Conservation (phyloP, 345 rosid species). For the Hibiscus mutabilis region DNA sequence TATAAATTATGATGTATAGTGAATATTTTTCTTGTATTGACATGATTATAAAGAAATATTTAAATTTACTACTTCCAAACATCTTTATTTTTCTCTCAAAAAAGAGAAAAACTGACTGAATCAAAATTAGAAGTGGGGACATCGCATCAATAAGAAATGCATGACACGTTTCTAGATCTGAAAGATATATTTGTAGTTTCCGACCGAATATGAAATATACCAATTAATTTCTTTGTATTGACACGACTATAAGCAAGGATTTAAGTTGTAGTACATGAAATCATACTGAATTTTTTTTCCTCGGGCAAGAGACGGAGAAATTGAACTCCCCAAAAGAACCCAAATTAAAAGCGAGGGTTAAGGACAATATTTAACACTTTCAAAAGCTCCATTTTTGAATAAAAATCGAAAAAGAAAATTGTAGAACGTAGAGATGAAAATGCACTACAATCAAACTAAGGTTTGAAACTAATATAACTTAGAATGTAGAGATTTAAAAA, state of each 20-base stretch:
- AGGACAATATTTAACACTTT: background rate
- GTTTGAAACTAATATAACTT: background rate
- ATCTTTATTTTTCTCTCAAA: too few relatives aligned
- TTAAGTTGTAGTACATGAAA: background rate
- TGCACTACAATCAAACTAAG: background rate
- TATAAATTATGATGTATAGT: background rate
- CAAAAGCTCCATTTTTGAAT: background rate
- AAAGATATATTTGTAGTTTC: background rate
- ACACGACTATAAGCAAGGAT: background rate
- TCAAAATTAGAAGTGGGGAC: background rate
- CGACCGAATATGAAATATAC: background rate
- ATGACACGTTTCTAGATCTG: background rate
- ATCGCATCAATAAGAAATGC: background rate
- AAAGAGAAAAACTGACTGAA: background rate
- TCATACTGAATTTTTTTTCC: background rate
- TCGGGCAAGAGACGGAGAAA: background rate
- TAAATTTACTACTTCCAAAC: too few relatives aligned
- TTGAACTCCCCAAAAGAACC: background rate
- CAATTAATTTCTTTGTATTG: background rate
- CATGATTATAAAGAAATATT: too few relatives aligned
- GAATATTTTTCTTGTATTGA: background rate
- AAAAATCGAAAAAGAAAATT: background rate
- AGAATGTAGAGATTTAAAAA: background rate
- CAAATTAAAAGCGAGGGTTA: background rate
- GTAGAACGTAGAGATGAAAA: background rate